Base-by-base conservation (phyloP, 2,329 filamentous ascomycete species). In the Acrocalymma vagum region DNA sequence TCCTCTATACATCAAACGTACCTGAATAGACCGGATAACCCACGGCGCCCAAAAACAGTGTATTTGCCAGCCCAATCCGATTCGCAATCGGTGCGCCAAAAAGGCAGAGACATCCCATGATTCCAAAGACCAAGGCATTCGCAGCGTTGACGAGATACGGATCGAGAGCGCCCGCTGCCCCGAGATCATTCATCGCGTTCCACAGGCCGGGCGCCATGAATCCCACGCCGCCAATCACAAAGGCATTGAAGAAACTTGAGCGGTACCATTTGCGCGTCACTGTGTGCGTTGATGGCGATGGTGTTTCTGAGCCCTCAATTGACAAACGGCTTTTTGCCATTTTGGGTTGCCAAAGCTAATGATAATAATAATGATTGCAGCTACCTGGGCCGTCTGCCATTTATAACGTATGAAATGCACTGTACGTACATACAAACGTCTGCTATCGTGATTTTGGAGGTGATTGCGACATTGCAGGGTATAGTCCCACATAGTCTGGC, bases 121-220 rank as follows among this genome's bases (percentile, higher is more conserved):
- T 55, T 1, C 67, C 73, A 31, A 79, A 80, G 3, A 78, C 72
- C 3, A 80, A 63, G 0, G 77, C 72, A 43, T 80, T 80, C n/a
- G 75, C 77, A 0, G 75, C 76, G 38, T 79, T 79, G 32, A 79
- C 74, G 2, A 81, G 70, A 34, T 72, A 81, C 0, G 78, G 78
- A 30, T 73, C 70, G 42, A 80, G 74, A 2, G 75, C 75, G 17
- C 78, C 78, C 25, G 78, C 78, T 1, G 78, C 79, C 11, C 79
- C 78, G 5, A 79, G 63, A 1, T 71, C 67, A 45, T 78, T 80
- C 75, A 81, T 79, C 2, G 79, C 79, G 55, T 79, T 81, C 78
- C 79, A 82, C 3, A 82, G 58, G 0, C 76, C 76, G 0, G 76
- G 76, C 0, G 74, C 74, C 23, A 78, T 65, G 50, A 80, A 81